Evolutionary conservation across 2,329 filamentous ascomycete genomes (phyloP).

Genomic region (Ceratocystis diversiconidia): DNA sequence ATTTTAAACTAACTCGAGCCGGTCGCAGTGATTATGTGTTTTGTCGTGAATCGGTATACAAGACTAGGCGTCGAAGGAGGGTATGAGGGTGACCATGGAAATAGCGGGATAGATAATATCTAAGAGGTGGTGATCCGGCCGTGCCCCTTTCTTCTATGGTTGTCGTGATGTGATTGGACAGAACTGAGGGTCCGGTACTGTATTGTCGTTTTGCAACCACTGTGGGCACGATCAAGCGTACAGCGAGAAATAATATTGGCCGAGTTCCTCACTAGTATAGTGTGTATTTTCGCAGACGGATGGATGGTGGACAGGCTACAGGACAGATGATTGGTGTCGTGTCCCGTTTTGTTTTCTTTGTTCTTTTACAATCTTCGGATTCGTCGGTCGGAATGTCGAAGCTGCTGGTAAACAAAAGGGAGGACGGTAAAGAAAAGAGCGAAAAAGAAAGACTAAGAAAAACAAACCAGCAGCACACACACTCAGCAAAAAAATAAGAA

Average conservation of each 20-base stretch:
- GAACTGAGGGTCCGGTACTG: not conserved
- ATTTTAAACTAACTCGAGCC: not conserved
- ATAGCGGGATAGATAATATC: conserved; percentile 4
- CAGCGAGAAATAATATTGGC: not conserved
- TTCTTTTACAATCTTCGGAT: conserved; percentile 1
- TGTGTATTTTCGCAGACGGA: not conserved
- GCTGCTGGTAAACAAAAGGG: conserved; percentile 7
- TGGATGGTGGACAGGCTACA: not conserved
- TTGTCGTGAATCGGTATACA: not conserved
- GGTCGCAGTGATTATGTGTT: not conserved
- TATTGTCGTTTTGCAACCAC: not conserved
- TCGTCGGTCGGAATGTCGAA: not conserved
- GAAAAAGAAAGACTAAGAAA: not conserved
- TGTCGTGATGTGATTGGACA: not conserved
- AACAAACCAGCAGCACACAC: not conserved
- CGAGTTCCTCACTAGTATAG: not conserved
- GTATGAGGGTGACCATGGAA: not conserved
- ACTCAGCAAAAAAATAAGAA: conserved; percentile 9
- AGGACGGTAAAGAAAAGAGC: not conserved
- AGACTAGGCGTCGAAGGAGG: not conserved
- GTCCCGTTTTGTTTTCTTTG: not conserved
- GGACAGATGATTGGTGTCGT: not conserved
- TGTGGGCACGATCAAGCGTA: not conserved
- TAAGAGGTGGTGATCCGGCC: conserved; percentile 15
- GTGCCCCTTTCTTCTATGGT: conserved; percentile 11